Base-by-base conservation (phyloP, 2,329 filamentous ascomycete genomes). In the Curvularia hawaiiensis region DNA sequence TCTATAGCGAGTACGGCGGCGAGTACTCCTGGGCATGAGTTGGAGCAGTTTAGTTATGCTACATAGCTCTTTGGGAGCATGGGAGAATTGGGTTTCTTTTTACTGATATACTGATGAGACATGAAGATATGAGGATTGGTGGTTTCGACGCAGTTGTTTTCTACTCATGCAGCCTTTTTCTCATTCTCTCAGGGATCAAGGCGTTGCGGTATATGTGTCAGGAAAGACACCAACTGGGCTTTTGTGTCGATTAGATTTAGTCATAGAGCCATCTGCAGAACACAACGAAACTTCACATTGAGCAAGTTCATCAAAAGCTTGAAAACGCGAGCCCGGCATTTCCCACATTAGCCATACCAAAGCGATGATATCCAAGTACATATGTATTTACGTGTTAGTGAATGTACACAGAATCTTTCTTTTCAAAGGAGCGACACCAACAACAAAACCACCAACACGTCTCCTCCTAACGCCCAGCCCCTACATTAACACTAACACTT, bases 401-500 rank as follows among this genome's bases (percentile, higher is more conserved):
- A 38, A 38, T 38, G n/a, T 38, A 18, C 10, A 38, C 16, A 38
- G 35, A 16, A 16, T 7, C 35, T 24, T 14, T 26, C 18, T 16
- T 38, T 16, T 4, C 16, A 18, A 38, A 38, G 6, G n/a, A 38
- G 35, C 16, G 35, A 18, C 35, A 18, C 7, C 35, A 38, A 38
- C 33, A 14, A 38, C 16, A 16, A 18, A 10, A 41, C 6, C 38
- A 9, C 4, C 46, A 38, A 16, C 12, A 10, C 9, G n/a, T 7
- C 10, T 24, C 1, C 18, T 22, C 45, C 2, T 3, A 3, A 11
- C 20, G 14, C 7, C 22, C 22, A 24, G 2, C n/a, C 47, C 16
- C 24, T 14, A 22, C 30, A 45, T 39, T 6, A 28, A 9, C 59
- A 78, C 35, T 35, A 78, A 74, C 83, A 85, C 61, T 76, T 72